These are phyloP conservation scores for Thelonectria rubi DNA, from an alignment of 2,329 filamentous ascomycete genomes.

Conservation along the genomic window DNA sequence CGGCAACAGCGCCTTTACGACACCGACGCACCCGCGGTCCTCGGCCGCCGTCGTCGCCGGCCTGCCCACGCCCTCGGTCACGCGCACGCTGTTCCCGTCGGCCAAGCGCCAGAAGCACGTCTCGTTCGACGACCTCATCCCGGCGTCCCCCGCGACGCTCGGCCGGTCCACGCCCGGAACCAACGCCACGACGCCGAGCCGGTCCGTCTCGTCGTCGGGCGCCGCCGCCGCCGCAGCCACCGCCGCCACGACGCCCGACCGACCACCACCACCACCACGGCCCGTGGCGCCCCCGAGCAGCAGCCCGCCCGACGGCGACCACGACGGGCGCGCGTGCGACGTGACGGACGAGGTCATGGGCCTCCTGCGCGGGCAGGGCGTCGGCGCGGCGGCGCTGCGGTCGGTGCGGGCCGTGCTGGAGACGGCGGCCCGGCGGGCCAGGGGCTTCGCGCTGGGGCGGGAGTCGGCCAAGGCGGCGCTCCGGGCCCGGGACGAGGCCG, in stretches of 20 bases:
- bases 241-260: slow-evolving; percentile 1
- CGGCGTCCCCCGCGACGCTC: slow-evolving; percentile 18
- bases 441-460: slow-evolving; percentile 70
- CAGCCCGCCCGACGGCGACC: slow-evolving; percentile 18
- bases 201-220: not conserved
- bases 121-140: slow-evolving; percentile 40
- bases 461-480: slow-evolving; percentile 71
- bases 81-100: slow-evolving; percentile 49
- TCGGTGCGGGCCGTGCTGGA: slow-evolving; percentile 58
- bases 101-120: slow-evolving; percentile 47
- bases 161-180: slow-evolving; percentile 14
- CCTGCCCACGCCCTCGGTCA: slow-evolving; percentile 48
- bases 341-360: slow-evolving; percentile 59
- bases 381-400: slow-evolving; percentile 50
- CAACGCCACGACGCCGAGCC: slow-evolving; percentile 5
- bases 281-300: slow-evolving; percentile 6
- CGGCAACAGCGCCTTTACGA: slow-evolving; percentile 30
- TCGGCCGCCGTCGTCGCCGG: slow-evolving; percentile 38
- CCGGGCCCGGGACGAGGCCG: slow-evolving; percentile 66
- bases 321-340: slow-evolving; percentile 39
- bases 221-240: not conserved
- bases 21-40: slow-evolving; percentile 40
- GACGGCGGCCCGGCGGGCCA: slow-evolving; percentile 64
- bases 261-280: too few relatives aligned
- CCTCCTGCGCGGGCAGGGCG: slow-evolving; percentile 55